phyloP scores from a whole-genome alignment of 169 alveolate genomes.

The Plasmodium berghei region DNA sequence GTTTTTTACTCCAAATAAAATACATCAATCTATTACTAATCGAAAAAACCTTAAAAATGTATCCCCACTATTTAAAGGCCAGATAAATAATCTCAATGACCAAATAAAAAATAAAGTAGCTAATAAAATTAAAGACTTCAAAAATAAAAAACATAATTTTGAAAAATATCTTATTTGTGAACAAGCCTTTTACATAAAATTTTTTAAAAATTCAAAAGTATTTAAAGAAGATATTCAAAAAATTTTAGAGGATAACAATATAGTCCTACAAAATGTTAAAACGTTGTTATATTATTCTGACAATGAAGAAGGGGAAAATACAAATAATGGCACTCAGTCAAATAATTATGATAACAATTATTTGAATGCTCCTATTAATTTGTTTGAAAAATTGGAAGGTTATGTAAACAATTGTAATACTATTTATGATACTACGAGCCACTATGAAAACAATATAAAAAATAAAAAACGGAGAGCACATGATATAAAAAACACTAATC shows the following conservation, averaged over 20 bases:
- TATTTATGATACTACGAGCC: neutral
- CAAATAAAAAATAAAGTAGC: conserved; percentile 33
- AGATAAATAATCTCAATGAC: neutral
- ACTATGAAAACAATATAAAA: neutral
- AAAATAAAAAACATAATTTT: conserved; percentile 24
- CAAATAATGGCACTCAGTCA: neutral
- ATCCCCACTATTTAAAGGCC: conserved; percentile 2
- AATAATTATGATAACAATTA: too few species aligned
- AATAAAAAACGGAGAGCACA: neutral
- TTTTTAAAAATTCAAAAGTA: conserved; percentile 26
- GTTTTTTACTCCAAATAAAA: conserved; percentile 41
- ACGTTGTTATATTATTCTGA: conserved; percentile 7
- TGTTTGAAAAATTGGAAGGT: too few species aligned
- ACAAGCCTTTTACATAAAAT: conserved; percentile 20
- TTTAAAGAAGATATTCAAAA: neutral
- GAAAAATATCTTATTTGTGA: conserved; percentile 66
- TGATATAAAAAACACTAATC: neutral
- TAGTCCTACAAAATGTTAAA: conserved; percentile 21
- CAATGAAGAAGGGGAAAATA: neutral
- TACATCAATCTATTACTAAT: conserved; percentile 22
- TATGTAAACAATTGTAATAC: too few species aligned
- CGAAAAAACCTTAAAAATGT: conserved; percentile 13
- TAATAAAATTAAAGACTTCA: conserved; percentile 56
- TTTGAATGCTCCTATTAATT: too few species aligned
- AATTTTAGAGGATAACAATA: conserved; percentile 35